Percentiles rank a stretch among this genome's conserved stretches.
phyloP scores from a whole-genome alignment of 192 early-diverging fungal species.

The Phlyctochytrium arcticum region DNA sequence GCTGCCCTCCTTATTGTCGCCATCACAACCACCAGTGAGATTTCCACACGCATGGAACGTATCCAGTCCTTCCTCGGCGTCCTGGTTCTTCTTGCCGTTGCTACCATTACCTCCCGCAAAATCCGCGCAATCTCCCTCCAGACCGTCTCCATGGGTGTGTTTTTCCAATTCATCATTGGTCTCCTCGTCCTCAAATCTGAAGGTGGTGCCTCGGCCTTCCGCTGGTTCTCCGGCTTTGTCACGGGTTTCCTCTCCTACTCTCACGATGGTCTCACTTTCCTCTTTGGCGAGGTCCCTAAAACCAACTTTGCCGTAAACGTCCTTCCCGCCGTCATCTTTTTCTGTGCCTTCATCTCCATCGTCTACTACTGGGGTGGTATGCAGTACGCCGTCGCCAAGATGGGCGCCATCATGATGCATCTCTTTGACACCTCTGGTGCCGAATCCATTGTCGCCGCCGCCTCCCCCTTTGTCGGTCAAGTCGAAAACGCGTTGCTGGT shows the following conservation, averaged over 20 bases:
- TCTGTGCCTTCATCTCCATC: slow-evolving; percentile 78
- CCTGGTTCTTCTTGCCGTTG: slow-evolving; percentile 43
- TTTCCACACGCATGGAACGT: slow-evolving; percentile 62
- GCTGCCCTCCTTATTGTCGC: slow-evolving; percentile 54
- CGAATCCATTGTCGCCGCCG: slow-evolving; percentile 79
- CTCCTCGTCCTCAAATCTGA: slow-evolving; percentile 71
- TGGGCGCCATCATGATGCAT: slow-evolving; percentile 60
- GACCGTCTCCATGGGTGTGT: slow-evolving; percentile 63
- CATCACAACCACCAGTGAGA: slow-evolving; percentile 37
- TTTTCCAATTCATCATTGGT: slow-evolving; percentile 75
- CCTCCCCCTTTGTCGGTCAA: slow-evolving; percentile 83
- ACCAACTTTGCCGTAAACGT: slow-evolving; percentile 63
- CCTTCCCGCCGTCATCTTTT: slow-evolving; percentile 85
- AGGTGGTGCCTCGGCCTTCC: slow-evolving; percentile 70
- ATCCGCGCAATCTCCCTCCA: slow-evolving; percentile 67
- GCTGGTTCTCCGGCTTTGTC: slow-evolving; percentile 57
- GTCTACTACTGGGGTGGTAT: slow-evolving; percentile 79
- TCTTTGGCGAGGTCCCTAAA: slow-evolving; percentile 53
- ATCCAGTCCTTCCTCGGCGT: slow-evolving; percentile 75
- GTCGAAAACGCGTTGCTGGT: slow-evolving; percentile 79
- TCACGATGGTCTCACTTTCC: slow-evolving; percentile 60
- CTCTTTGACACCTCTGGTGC: slow-evolving; percentile 74
- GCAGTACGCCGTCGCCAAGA: slow-evolving; percentile 70
- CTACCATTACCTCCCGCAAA: slow-evolving; percentile 57
- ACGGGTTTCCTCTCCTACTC: slow-evolving; percentile 64